Percentiles rank a stretch among this genome's conserved stretches.
Conservation (phyloP, 805 yeast genomes). For the Henningerozyma blattae region DNA sequence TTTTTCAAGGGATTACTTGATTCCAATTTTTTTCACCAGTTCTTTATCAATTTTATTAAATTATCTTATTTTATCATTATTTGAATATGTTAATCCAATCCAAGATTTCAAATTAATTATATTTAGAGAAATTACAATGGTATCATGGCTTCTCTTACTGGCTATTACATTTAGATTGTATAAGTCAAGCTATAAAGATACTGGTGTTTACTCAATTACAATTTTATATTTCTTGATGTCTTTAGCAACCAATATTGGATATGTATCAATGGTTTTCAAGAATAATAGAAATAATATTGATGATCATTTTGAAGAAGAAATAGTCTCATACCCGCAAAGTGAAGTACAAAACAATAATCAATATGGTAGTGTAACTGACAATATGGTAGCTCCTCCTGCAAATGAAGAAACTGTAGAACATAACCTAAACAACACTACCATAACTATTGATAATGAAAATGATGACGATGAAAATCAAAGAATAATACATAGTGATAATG, state of each 20-base stretch:
- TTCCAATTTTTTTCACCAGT: conserved; percentile 39
- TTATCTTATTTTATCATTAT: conserved; percentile 37
- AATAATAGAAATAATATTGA: no score
- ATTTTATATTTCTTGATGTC: conserved; percentile 29
- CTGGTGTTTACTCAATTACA: conserved; percentile 41
- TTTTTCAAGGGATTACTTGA: conserved; percentile 37
- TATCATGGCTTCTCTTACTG: conserved; percentile 46
- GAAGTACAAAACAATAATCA: no score
- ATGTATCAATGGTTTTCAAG: conserved; percentile 2
- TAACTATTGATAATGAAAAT: no score
- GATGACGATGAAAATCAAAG: no score
- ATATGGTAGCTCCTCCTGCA: not conserved
- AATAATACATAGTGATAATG: no score
- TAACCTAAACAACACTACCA: no score
- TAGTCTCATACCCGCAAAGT: no score
- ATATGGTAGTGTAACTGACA: no score
- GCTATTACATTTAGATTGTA: conserved; percentile 38
- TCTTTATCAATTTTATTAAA: conserved; percentile 40
- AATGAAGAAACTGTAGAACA: no score
- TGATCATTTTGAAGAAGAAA: no score
- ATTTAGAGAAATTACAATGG: conserved; percentile 39
- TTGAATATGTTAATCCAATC: conserved; percentile 30
- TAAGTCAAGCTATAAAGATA: conserved; percentile 30
- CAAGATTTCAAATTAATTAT: conserved; percentile 50
- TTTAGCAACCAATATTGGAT: not conserved